phyloP scores from a whole-genome alignment of 2,329 filamentous ascomycete genomes.

The Rhynchosporium secalis region DNA sequence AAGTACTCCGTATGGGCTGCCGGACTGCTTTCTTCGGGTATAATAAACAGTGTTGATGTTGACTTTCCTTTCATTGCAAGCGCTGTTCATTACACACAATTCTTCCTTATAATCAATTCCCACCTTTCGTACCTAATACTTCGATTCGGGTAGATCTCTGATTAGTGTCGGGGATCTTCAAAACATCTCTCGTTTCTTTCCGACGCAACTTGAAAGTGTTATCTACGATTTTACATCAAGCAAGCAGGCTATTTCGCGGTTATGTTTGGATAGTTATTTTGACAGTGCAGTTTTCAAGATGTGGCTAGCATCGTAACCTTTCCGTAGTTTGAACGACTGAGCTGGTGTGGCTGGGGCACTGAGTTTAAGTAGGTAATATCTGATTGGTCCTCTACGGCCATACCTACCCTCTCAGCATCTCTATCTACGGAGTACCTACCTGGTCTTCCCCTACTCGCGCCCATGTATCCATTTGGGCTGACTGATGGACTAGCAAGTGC shows the following conservation, averaged over 20 bases:
- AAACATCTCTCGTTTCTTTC: not conserved
- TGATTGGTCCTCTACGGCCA: not conserved
- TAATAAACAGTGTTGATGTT: too few relatives aligned
- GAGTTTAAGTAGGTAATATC: not conserved
- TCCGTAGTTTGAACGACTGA: not conserved
- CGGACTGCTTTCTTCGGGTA: too few relatives aligned
- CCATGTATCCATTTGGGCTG: too few relatives aligned
- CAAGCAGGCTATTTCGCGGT: too few relatives aligned
- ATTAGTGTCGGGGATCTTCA: not conserved
- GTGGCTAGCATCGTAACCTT: not conserved
- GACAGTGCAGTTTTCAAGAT: not conserved
- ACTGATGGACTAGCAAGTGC: too few relatives aligned
- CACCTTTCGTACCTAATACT: not conserved
- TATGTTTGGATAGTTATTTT: not conserved
- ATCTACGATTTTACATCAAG: not conserved
- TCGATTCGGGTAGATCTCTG: not conserved
- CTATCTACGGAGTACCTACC: too few relatives aligned
- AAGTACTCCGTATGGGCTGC: too few relatives aligned
- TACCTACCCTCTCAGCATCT: too few relatives aligned
- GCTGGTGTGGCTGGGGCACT: conserved; percentile 6
- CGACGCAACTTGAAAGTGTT: not conserved
- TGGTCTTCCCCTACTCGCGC: too few relatives aligned
- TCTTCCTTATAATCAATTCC: too few relatives aligned
- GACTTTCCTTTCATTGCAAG: too few relatives aligned
- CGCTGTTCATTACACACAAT: too few relatives aligned